phyloP scores from a whole-genome alignment of 2,329 filamentous ascomycete genomes.

The Venturiaceae sp. region DNA sequence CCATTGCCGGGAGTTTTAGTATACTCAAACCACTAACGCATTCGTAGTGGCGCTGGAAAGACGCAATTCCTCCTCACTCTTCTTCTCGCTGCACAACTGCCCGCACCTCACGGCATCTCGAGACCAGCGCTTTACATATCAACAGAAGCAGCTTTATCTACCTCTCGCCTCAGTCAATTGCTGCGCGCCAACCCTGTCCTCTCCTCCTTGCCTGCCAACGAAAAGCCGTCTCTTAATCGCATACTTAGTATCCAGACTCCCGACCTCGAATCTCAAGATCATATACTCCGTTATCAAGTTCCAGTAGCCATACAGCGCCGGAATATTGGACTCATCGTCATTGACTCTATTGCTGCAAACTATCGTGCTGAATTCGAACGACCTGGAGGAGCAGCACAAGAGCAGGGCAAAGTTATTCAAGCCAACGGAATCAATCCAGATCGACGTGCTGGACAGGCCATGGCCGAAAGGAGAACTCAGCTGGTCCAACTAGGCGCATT shows the following conservation, averaged over 20 bases:
- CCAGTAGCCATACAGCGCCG: constrained; percentile 72
- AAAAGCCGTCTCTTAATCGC: constrained; percentile 57
- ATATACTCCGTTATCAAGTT: constrained; percentile 87
- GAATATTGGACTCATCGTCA: constrained; percentile 68
- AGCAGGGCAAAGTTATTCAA: constrained; percentile 18
- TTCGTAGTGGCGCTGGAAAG: constrained; percentile 70
- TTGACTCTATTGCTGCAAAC: constrained; percentile 92
- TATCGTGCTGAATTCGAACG: constrained; percentile 85
- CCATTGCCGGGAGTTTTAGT: constrained; percentile 9
- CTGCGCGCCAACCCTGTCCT: constrained; percentile 58
- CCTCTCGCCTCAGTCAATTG: constrained; percentile 71
- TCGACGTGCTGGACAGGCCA: constrained; percentile 16
- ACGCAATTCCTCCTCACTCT: constrained; percentile 85
- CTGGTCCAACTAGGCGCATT: constrained; percentile 67
- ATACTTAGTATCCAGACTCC: constrained; percentile 76
- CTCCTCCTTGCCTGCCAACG: constrained; percentile 25
- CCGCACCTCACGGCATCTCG: constrained; percentile 58
- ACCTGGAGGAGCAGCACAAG: constrained; percentile 26
- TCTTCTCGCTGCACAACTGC: constrained; percentile 75
- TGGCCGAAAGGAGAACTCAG: constrained; percentile 68
- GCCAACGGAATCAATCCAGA: not conserved
- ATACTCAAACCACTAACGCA: constrained; percentile 5
- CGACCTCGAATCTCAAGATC: constrained; percentile 89
- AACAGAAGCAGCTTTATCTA: constrained; percentile 80
- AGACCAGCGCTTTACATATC: constrained; percentile 85